Evolutionary conservation across 1,139 yeast species (phyloP).

Genomic region (Lodderomyces elongisporus): DNA sequence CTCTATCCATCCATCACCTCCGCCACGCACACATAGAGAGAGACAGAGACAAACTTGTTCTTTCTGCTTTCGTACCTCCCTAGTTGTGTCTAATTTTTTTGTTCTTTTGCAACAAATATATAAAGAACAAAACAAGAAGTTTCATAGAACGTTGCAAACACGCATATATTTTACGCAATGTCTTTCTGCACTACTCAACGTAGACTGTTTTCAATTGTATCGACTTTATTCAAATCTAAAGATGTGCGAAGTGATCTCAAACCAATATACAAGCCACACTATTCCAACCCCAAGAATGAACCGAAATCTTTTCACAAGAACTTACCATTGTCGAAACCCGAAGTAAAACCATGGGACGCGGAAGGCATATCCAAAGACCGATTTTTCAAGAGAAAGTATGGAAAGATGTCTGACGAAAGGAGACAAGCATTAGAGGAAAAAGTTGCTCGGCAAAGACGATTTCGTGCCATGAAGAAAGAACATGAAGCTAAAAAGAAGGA

Average conservation of each 20-base stretch:
- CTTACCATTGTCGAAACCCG: conserved; percentile 8
- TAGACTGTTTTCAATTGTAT: conserved; percentile 3
- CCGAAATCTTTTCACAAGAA: conserved; percentile 13
- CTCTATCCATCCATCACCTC: no score
- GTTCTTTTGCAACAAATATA: no score
- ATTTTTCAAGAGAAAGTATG: conserved; percentile 38
- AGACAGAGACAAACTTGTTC: no score
- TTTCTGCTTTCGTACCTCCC: no score
- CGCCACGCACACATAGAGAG: no score
- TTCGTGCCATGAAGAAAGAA: conserved; percentile 18
- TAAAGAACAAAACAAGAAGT: no score
- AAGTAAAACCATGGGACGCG: conserved; percentile 35
- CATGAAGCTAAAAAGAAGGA: conserved; percentile 11
- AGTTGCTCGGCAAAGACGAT: conserved; percentile 32
- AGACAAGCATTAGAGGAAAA: conserved; percentile 28
- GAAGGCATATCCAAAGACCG: conserved; percentile 36
- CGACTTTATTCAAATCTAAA: conserved; percentile 2
- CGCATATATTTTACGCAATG: no score
- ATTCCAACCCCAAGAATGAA: conserved; percentile 13
- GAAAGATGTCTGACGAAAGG: conserved; percentile 25
- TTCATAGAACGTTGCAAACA: no score
- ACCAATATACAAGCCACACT: conserved; percentile 18
- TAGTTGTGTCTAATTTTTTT: no score
- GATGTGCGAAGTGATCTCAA: conserved; percentile 5
- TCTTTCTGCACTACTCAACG: no score